Conservation (phyloP, 2,329 filamentous ascomycete species). For the Elsinoe fawcettii region DNA sequence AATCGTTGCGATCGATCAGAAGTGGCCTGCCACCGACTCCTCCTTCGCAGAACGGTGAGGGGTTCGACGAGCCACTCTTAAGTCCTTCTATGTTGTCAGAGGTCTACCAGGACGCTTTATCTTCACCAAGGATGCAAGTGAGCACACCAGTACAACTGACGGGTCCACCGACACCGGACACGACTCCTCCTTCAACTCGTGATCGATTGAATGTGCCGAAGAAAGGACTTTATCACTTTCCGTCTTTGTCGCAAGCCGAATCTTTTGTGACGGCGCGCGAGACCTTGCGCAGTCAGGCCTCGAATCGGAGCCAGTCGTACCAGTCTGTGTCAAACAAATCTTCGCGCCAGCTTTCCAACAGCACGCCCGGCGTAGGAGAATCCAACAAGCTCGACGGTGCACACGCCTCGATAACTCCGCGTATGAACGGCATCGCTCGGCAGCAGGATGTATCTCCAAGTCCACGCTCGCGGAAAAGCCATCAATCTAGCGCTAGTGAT, state of each 20-base stretch:
- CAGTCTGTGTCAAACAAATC: neutral
- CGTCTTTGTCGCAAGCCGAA: slow-evolving; percentile 37
- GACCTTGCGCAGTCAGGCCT: slow-evolving; percentile 31
- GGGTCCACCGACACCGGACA: slow-evolving; percentile 30
- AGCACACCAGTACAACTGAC: slow-evolving; percentile 36
- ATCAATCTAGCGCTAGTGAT: neutral
- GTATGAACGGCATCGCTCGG: neutral
- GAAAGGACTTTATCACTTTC: slow-evolving; percentile 21
- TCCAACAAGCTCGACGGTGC: slow-evolving; percentile 11
- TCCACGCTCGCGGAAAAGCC: neutral
- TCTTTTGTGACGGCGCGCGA: slow-evolving; percentile 42
- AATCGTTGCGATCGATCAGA: slow-evolving; percentile 10
- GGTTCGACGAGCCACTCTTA: slow-evolving; percentile 20
- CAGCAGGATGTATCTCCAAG: neutral
- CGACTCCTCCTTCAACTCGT: slow-evolving; percentile 27
- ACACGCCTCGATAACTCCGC: neutral
- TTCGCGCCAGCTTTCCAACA: slow-evolving; percentile 2
- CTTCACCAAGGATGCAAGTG: slow-evolving; percentile 33
- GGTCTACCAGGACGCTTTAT: slow-evolving; percentile 33
- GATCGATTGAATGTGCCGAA: slow-evolving; percentile 20
- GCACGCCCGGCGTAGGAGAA: neutral
- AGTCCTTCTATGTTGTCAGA: slow-evolving; percentile 22
- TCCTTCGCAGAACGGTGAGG: slow-evolving; percentile 28
- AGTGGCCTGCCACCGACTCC: slow-evolving; percentile 39
- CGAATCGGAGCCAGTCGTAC: slow-evolving; percentile 21